Evolutionary conservation across 208 protist species (phyloP).

Genomic region (Polymyxa betae): DNA sequence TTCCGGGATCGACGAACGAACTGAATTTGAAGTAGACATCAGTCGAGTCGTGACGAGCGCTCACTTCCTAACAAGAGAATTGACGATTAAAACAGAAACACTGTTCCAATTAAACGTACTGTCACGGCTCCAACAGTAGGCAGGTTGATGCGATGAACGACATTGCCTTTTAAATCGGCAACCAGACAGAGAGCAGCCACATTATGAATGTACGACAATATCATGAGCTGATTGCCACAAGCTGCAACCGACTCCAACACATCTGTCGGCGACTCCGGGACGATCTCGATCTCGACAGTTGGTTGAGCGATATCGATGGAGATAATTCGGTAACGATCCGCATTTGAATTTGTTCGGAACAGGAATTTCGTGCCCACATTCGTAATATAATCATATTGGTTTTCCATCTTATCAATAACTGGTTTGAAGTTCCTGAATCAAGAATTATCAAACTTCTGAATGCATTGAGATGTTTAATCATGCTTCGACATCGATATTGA

Average conservation of each 20-base stretch:
- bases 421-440: not conserved
- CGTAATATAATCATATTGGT: conserved; percentile 54
- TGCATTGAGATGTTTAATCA: no score
- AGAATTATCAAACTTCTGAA: not conserved
- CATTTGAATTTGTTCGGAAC: conserved; percentile 18
- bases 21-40: conserved; percentile 46
- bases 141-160: not conserved
- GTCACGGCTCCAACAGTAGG: not conserved
- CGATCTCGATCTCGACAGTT: not conserved
- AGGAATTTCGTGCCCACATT: conserved; percentile 33
- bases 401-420: conserved; percentile 54
- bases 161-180: not conserved
- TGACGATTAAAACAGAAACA: not conserved
- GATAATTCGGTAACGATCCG: conserved; percentile 52
- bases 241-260: conserved; percentile 14
- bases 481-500: no score
- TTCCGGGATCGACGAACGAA: conserved; percentile 35
- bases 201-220: conserved; percentile 20
- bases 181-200: not conserved
- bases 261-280: not conserved
- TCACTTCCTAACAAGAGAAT: not conserved
- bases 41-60: not conserved
- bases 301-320: conserved; percentile 10
- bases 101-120: not conserved
- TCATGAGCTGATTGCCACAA: not conserved